phyloP scores from a whole-genome alignment of 805 yeast genomes.

The Yamadazyma phyllophila region DNA sequence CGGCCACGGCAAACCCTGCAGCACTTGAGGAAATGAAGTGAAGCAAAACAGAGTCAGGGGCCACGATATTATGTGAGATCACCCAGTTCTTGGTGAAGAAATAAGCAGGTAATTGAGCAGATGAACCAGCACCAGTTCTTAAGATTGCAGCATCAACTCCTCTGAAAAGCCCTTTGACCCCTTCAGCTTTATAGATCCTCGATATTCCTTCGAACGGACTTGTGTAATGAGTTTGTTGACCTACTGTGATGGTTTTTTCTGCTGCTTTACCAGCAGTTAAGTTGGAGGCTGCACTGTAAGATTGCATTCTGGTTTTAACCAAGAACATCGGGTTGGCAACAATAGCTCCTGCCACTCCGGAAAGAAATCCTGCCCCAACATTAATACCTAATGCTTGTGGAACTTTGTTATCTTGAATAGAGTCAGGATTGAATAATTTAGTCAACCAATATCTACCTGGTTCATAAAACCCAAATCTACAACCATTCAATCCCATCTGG shows the following conservation, averaged over 20 bases:
- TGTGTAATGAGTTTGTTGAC: slow-evolving; percentile 88
- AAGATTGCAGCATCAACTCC: slow-evolving; percentile 95
- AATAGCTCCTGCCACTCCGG: slow-evolving; percentile 88
- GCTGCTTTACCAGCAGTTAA: not conserved
- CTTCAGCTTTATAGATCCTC: slow-evolving; percentile 63
- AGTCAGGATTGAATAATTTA: slow-evolving; percentile 46
- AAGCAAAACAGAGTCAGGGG: slow-evolving; percentile 59
- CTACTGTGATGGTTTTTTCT: slow-evolving; percentile 42
- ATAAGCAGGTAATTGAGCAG: slow-evolving; percentile 92
- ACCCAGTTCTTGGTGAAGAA: slow-evolving; percentile 69
- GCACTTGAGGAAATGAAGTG: slow-evolving; percentile 72
- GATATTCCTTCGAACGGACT: slow-evolving; percentile 66
- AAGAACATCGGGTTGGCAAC: slow-evolving; percentile 90
- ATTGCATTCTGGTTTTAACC: slow-evolving; percentile 95
- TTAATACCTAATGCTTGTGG: slow-evolving; percentile 53
- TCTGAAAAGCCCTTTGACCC: slow-evolving; percentile 73
- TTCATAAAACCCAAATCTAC: slow-evolving; percentile 91
- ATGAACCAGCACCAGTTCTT: slow-evolving; percentile 93
- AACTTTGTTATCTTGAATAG: slow-evolving; percentile 35
- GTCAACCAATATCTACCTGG: slow-evolving; percentile 71
- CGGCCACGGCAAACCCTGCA: slow-evolving; percentile 89
- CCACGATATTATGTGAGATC: slow-evolving; percentile 48
- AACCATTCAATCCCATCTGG: slow-evolving; percentile 89
- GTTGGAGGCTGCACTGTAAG: slow-evolving; percentile 56
- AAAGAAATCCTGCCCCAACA: slow-evolving; percentile 72